Base-by-base conservation (phyloP, 2,329 filamentous ascomycete species). In the Chaetothyriales sp. region DNA sequence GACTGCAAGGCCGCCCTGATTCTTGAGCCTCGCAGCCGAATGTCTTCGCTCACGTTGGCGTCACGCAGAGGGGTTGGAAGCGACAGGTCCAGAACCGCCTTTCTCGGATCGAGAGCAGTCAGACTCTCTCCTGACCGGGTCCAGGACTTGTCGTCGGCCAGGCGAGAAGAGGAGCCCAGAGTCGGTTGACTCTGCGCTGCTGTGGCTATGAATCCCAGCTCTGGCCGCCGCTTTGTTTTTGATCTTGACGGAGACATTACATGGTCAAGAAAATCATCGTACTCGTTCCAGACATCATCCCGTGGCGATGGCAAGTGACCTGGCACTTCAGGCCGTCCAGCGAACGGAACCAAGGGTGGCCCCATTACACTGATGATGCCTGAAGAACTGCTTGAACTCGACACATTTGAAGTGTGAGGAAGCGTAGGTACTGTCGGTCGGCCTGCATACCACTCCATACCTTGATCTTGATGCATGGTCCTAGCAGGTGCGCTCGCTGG, bases 221-320 rank as follows among this genome's bases (percentile, higher is more conserved):
- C 45, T 10, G 45, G 20, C 18, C 20, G 9, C 20, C 10, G 15
- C 18, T 39, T 20, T 15, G 15, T 3, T 36, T 15, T 18, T 18
- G 45, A 47, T 18, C 25, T 25, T 19, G 65, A 66, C 6, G 72
- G 68, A 3, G 74, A 76, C 47, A 78, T 74, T 9, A 80, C 75
- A 51, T 86, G 81, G 49, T 85, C 84, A 49, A 95, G 77, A 10
- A 95, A 70, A 60, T 95, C 90, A 57, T 96, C 82, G 62, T 93
- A 95, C 66, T 94, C 90, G 48, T 89, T 82, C 90, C 90, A 96
- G 1, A 95, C 77, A 62, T 95, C 90, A 60, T 95, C 90, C 9
- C 45, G 19, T n/a, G 26, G 18, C 26, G 18, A 22, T 18, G 45
- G 25, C 45, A 32, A 10, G 26, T 26, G 26, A 18, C 20, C 18